Conservation (phyloP, 192 early-diverging fungal species). For the Coemansia sp. region DNA sequence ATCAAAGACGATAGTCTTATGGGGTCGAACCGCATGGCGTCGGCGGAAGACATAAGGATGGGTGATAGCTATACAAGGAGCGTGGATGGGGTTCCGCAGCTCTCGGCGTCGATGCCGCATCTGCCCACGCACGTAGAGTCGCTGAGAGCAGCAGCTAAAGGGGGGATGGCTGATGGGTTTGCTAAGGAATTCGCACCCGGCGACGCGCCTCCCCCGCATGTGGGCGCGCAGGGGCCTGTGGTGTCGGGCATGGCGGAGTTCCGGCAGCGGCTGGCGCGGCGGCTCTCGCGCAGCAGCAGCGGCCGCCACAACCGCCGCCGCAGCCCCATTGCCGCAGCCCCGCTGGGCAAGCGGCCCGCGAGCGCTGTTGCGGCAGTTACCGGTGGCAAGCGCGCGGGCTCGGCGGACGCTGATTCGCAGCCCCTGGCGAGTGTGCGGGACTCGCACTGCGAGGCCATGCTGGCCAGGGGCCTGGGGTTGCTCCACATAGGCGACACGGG, state of each 20-base stretch:
- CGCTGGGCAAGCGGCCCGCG: neutral
- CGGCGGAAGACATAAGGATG: neutral
- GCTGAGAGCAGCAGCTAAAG: neutral
- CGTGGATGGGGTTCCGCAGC: slow-evolving; percentile 1
- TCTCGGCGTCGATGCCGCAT: slow-evolving; percentile 24
- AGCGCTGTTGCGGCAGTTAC: neutral
- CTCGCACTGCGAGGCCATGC: neutral
- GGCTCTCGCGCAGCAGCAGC: slow-evolving; percentile 7
- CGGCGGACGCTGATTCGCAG: neutral
- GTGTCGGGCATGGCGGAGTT: neutral
- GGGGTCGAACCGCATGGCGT: slow-evolving; percentile 1
- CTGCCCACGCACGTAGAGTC: slow-evolving; percentile 3
- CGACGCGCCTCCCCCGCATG: neutral
- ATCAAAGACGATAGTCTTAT: neutral
- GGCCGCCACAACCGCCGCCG: slow-evolving; percentile 1
- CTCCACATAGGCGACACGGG: neutral
- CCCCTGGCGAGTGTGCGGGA: too few relatives aligned
- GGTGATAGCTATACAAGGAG: neutral
- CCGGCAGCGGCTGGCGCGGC: slow-evolving; percentile 2
- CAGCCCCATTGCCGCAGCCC: neutral
- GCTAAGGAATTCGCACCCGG: neutral
- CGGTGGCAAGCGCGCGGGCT: neutral
- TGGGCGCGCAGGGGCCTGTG: neutral
- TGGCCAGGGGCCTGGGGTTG: neutral
- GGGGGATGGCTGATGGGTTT: too few relatives aligned